Evolutionary conservation across 164 flowering plant genomes (phyloP), one percentile per base, ranked within the genome.

Genomic region (Tetrastigma voinierianum): DNA sequence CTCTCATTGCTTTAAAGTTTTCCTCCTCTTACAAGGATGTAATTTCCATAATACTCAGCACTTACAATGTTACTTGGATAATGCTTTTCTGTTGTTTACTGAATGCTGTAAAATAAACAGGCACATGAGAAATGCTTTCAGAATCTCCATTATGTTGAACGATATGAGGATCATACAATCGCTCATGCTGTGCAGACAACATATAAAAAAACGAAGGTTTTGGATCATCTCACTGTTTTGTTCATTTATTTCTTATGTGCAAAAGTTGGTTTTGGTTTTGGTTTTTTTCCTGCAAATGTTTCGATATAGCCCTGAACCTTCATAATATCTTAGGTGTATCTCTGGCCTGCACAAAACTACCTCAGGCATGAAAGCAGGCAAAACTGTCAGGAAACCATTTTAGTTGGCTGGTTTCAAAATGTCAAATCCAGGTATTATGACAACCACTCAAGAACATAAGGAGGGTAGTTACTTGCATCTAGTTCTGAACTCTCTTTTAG

Each of bases 51-150:
- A 13, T 55, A 63, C 17, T 46, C n/a, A 40, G 18, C 3, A 32
- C 9, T 3, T n/a, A 11, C 45, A 25, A 53, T 20, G 20, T 61
- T 12, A 45, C 1, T 40, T 3, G 1, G 20, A 24, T 10, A 57
- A 24, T 65, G 1, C 44, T 43, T 13, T 0, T 10, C 21, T 4
- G 1, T 23, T 3, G 23, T 62, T 7, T 20, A 14, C 69, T 73
- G 15, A 64, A 66, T 68, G 18, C 49, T 64, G 48, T 51, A 17
- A 21, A 12, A 25, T 60, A 14, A 72, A 52, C 87, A 94, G 96
- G 98, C 98, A 56, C 74, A 83, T 64, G 98, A 90, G 84, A 94
- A 90, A 77, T 86, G 91, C 82, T 91, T 90, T 67, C 97, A 94
- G 76, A 91, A 94, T 86, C 91, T 94, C 17, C 98, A 91, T 68